Evolutionary conservation across 495 filamentous ascomycete genomes (phyloP), one percentile per base, ranked within the genome.

Genomic region (Podospora sp.): DNA sequence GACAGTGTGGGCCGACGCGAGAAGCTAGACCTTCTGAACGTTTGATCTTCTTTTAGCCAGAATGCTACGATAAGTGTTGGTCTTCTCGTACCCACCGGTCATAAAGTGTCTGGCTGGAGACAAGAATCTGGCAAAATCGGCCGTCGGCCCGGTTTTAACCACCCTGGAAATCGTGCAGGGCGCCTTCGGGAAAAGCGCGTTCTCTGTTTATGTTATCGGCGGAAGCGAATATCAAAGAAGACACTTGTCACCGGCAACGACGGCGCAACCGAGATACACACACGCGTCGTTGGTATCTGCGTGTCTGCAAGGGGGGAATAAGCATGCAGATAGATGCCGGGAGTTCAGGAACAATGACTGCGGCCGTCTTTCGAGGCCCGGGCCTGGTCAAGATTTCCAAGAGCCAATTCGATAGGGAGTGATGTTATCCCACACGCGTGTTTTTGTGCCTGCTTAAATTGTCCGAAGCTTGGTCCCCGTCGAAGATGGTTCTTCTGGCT

Each of bases 41-140:
- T 82, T 80, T 80, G 78, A 80, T 81, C 78, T 73, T 67, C 79
- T 70, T 82, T 82, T 81, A 81, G 77, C 80, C 80, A 80, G 77
- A 81, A 79, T 79, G 50, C 63, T 57, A 60, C 61, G 49, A 73
- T 66, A 68, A 62, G 60, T 63, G 33, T 62, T 56, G 62, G 35
- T 68, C 51, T 35, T 56, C 49, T 65, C 16, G 59, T 73, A 64
- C 66, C 65, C 62, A 71, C 62, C 57, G 51, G 35, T 50, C 46
- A 26, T 65, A 65, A 65, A 66, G 60, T 69, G 58, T 52, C 49
- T 27, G 51, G 63, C 66, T 59, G 67, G 73, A 71, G 66, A 73
- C 69, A 68, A 72, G 62, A 69, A 71, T 78, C 75, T 75, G 78
- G 77, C 77, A 79, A 79, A 78, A 79, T 80, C 75, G 78, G 75